Base-by-base conservation (phyloP, 2,329 filamentous ascomycete species). In the Talaromyces sp. region DNA sequence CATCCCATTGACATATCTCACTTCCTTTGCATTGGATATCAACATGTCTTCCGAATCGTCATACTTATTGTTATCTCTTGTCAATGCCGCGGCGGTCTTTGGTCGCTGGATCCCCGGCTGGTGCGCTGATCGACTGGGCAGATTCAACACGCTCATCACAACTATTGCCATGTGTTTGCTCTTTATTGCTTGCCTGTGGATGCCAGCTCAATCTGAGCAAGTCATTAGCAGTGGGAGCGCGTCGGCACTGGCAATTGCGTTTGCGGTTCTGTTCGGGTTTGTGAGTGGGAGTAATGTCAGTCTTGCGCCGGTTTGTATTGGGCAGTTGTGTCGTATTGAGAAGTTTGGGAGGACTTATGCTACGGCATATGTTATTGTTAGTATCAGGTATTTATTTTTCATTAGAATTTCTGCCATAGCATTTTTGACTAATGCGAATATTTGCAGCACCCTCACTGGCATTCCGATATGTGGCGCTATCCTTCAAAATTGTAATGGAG, bases 311-410 rank as follows among this genome's bases (percentile, higher is more conserved):
- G 93, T 96, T 0, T 94, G 92, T 72, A 87, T 97, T 13, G 90
- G 91, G 0, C 87, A 90, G 74, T 82, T 96, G 57, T 96, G 92
- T 77, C 87, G 87, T 70, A 95, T 90, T 13, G 87, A 92, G 70
- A 82, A 93, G 60, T 96, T 96, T 72, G 92, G 92, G 0, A 83
- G 91, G 4, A 94, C 95, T 75, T 96, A 94, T 72, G 90, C 92
- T 6, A 95, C 91, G 0, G 88, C 89, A 65, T 96, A 96, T 74
- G 93, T 90, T 0, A 80, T 96, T 33, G 91, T 94, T 14, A 90
- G 88, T 24, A 85, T 96, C 72, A 90, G 89, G 68, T 89, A 31
- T 3, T 27, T 27, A 6, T 5, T 16, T 35, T 13, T 54, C 14
- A 19, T 8, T n/a, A 11, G 7, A 35, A 37, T 11, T 22, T 3